A percentile compares a stretch with the other conserved stretches of the same genome.
These are phyloP conservation scores for Termitomyces eurrhizus DNA, from an alignment of 768 basidiomycete species.

Conservation along the genomic window DNA sequence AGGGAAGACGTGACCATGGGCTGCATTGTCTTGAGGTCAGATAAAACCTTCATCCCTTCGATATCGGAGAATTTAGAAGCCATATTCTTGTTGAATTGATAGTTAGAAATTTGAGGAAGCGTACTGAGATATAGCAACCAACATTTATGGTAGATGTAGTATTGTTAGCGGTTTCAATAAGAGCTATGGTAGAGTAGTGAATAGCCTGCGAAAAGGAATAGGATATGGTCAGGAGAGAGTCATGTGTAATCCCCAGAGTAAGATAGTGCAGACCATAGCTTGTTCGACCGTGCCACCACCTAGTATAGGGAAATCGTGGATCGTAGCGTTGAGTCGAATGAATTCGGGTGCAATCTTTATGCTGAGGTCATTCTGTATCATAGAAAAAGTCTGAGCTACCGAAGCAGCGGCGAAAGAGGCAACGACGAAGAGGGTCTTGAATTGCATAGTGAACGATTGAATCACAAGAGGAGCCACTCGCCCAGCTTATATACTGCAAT, in stretches of 20 bases:
- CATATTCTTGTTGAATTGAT: not conserved
- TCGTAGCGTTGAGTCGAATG: not conserved
- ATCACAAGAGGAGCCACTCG: too few relatives aligned
- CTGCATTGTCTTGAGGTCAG: not conserved
- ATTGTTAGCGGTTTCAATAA: not conserved
- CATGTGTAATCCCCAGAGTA: not conserved
- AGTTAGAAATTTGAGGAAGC: not conserved
- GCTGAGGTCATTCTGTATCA: not conserved
- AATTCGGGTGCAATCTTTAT: not conserved
- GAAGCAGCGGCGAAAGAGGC: not conserved
- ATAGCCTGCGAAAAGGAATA: not conserved
- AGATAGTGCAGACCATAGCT: not conserved
- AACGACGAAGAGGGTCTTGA: not conserved
- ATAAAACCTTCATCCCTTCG: not conserved
- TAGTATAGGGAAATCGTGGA: not conserved
- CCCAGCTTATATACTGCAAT: too few relatives aligned
- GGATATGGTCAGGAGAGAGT: not conserved
- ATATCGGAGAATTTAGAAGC: not conserved
- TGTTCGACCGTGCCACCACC: not conserved
- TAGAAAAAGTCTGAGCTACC: not conserved
- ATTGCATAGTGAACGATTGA: not conserved
- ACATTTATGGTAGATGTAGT: not conserved
- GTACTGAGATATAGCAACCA: not conserved
- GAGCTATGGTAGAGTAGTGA: not conserved
- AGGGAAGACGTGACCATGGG: not conserved